Percentiles rank a stretch among this genome's conserved stretches.
phyloP scores from a whole-genome alignment of 75 land plant species.

The Cupressus sempervirens region DNA sequence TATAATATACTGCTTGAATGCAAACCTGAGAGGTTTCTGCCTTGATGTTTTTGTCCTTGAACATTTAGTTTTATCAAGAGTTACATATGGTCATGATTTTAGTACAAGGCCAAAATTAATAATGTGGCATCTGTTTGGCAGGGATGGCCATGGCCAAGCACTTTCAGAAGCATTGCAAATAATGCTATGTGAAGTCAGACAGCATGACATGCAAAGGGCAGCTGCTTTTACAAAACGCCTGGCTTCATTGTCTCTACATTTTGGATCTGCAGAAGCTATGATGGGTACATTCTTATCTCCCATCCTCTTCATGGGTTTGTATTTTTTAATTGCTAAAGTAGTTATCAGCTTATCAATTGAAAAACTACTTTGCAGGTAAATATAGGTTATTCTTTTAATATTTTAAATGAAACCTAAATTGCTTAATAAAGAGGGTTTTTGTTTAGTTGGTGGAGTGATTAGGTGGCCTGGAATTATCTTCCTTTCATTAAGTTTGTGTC shows the following conservation, averaged over 20 bases:
- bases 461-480: not conserved
- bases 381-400: not conserved
- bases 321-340: not conserved
- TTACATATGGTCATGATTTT: not conserved
- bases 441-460: not conserved
- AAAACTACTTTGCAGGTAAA: too few relatives aligned
- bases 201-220: conserved; percentile 97
- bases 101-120: not conserved
- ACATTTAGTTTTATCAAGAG: not conserved
- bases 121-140: not conserved
- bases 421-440: too few relatives aligned
- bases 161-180: conserved; percentile 89
- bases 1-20: conserved; percentile 87
- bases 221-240: conserved; percentile 95
- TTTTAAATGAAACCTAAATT: too few relatives aligned
- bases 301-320: not conserved
- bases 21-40: conserved; percentile 64
- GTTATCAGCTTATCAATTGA: not conserved
- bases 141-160: conserved; percentile 65
- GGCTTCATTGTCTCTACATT: conserved; percentile 71
- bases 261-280: conserved; percentile 90
- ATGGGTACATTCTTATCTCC: conserved; percentile 50
- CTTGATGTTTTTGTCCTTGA: not conserved
- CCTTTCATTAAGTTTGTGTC: too few relatives aligned
- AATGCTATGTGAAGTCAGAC: conserved; percentile 90